phyloP scores from a whole-genome alignment of 208 protist genomes.

The Sergeia podlipaevii region DNA sequence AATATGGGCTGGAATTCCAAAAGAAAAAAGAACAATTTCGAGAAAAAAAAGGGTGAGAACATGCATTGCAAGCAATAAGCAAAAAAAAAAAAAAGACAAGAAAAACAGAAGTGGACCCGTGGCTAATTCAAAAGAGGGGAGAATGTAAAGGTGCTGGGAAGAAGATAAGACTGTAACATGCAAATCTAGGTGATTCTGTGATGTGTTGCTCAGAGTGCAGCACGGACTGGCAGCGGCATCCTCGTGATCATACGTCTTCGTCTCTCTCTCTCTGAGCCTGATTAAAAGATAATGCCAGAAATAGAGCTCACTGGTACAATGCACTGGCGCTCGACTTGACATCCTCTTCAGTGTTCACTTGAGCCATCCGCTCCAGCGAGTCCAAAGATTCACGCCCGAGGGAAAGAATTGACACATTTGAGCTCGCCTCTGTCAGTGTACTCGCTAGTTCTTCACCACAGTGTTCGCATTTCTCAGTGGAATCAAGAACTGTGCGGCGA shows the following conservation, averaged over 20 bases:
- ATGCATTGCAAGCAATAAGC: background rate
- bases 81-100: constrained; percentile 10
- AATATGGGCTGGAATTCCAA: background rate
- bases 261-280: too few relatives aligned
- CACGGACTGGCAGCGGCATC: too few relatives aligned
- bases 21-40: constrained; percentile 5
- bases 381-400: constrained; percentile 1
- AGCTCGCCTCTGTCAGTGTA: constrained; percentile 22
- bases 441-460: constrained; percentile 41
- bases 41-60: background rate
- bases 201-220: too few relatives aligned
- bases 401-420: constrained; percentile 11
- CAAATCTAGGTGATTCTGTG: too few relatives aligned
- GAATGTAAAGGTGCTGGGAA: too few relatives aligned
- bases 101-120: too few relatives aligned
- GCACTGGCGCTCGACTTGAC: background rate
- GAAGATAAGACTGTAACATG: too few relatives aligned
- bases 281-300: too few relatives aligned
- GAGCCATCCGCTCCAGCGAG: background rate
- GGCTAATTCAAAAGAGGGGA: background rate
- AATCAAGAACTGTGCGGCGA: constrained; percentile 37
- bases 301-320: too few relatives aligned
- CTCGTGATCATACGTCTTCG: too few relatives aligned
- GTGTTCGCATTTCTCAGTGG: constrained; percentile 47
- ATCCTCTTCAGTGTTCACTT: background rate